Conservation (phyloP, 352 stramenopile species). For the Albugo laibachii region DNA sequence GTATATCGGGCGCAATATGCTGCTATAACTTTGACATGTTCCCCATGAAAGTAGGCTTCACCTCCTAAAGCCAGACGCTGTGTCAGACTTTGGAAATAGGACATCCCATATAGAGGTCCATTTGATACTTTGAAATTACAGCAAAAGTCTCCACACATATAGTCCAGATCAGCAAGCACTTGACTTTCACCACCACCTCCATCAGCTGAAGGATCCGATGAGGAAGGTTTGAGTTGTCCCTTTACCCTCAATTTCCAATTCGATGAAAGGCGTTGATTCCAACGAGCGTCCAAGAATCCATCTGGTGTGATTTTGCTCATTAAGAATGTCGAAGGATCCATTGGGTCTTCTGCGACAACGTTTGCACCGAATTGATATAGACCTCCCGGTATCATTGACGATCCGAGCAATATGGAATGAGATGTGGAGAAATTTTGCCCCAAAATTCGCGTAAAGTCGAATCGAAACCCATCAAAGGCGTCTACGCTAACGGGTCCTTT, state of each 20-base stretch:
- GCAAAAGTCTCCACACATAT: conserved; percentile 61
- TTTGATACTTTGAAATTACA: conserved; percentile 83
- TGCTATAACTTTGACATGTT: conserved; percentile 70
- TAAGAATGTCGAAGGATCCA: conserved; percentile 65
- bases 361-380: conserved; percentile 79
- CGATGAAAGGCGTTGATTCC: conserved; percentile 53
- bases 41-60: conserved; percentile 78
- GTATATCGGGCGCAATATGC: conserved; percentile 74
- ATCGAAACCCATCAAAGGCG: conserved; percentile 73
- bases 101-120: conserved; percentile 61
- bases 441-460: conserved; percentile 71
- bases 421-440: conserved; percentile 64
- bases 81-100: conserved; percentile 78
- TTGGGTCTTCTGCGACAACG: conserved; percentile 45
- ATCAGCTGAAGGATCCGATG: too few relatives aligned
- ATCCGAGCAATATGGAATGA: conserved; percentile 64
- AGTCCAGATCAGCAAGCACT: conserved; percentile 68
- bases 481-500: conserved; percentile 60
- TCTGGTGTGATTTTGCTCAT: conserved; percentile 77
- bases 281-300: conserved; percentile 65
- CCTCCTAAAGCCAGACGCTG: conserved; percentile 53
- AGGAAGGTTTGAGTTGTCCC: conserved; percentile 60
- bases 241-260: conserved; percentile 75
- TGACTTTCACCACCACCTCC: conserved; percentile 37
- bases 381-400: conserved; percentile 62